Evolutionary conservation across 495 filamentous ascomycete genomes (phyloP).

Genomic region (Halenospora varia): DNA sequence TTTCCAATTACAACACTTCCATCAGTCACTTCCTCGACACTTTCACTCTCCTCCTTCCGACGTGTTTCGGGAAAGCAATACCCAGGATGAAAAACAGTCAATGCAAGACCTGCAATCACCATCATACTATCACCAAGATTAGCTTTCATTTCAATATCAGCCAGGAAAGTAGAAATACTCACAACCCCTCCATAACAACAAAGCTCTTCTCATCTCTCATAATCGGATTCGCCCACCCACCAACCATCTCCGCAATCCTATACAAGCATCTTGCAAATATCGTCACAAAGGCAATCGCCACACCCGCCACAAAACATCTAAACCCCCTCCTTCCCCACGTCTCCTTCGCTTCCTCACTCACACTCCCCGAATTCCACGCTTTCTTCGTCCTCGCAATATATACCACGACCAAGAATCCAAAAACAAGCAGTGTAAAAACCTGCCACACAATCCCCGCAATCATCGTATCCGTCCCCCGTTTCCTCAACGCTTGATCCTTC

Average conservation of each 20-base stretch:
- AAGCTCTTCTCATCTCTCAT: conserved; percentile 66
- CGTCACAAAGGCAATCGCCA: conserved; percentile 52
- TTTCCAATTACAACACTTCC: no score
- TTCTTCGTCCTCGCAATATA: conserved; percentile 45
- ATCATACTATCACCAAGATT: neutral
- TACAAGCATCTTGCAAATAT: conserved; percentile 60
- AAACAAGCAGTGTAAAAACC: conserved; percentile 58
- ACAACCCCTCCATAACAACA: conserved; percentile 50
- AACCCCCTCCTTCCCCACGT: conserved; percentile 41
- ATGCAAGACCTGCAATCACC: neutral
- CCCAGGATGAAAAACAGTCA: neutral
- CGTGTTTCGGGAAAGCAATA: neutral
- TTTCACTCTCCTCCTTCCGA: neutral
- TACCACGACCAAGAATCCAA: conserved; percentile 45
- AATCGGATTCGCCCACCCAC: conserved; percentile 62
- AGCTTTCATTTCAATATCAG: no score
- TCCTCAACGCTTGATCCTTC: conserved; percentile 30
- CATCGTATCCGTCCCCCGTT: conserved; percentile 58
- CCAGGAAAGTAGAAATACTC: no score
- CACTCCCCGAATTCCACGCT: conserved; percentile 25
- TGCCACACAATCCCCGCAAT: conserved; percentile 70
- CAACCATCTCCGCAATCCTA: conserved; percentile 62
- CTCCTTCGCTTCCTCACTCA: conserved; percentile 26
- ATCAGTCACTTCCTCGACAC: neutral
- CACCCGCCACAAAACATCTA: conserved; percentile 44